phyloP scores from a whole-genome alignment of 2,329 filamentous ascomycete genomes.

The Tolypocladium ovalisporum region DNA sequence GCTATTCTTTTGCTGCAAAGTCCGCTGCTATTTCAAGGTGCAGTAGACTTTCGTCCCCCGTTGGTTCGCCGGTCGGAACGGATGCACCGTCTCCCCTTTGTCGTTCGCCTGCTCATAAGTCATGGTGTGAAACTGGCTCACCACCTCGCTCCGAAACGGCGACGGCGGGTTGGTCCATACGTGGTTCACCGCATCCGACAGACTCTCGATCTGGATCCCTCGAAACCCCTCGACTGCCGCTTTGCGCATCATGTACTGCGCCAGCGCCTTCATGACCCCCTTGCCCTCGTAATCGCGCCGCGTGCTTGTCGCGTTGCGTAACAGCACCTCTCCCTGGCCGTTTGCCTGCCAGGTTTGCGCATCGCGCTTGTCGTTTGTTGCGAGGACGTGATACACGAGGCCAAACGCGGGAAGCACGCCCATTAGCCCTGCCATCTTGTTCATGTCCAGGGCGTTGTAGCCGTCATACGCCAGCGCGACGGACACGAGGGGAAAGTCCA shows the following conservation, averaged over 20 bases:
- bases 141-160: slow-evolving; percentile 10
- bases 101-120: slow-evolving; percentile 5
- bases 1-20: background rate
- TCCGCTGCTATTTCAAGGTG: background rate
- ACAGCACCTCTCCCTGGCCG: slow-evolving; percentile 12
- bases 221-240: slow-evolving; percentile 10
- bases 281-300: slow-evolving; percentile 13
- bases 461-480: slow-evolving; percentile 18
- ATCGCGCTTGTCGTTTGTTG: slow-evolving; percentile 11
- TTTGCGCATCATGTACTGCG: slow-evolving; percentile 12
- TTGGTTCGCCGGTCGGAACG: slow-evolving; percentile 6
- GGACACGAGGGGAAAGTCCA: slow-evolving; percentile 21
- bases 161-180: slow-evolving; percentile 14
- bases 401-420: background rate
- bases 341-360: slow-evolving; percentile 12
- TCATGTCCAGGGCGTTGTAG: slow-evolving; percentile 5
- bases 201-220: slow-evolving; percentile 14
- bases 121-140: slow-evolving; percentile 4
- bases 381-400: background rate
- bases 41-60: slow-evolving; percentile 6
- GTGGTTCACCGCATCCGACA: slow-evolving; percentile 11
- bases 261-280: slow-evolving; percentile 12
- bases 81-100: slow-evolving; percentile 2
- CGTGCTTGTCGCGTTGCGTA: slow-evolving; percentile 16
- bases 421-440: slow-evolving; percentile 2